These are phyloP conservation scores for Omphalotus guepiniiformis DNA, from an alignment of 768 basidiomycete genomes.

Conservation along the genomic window DNA sequence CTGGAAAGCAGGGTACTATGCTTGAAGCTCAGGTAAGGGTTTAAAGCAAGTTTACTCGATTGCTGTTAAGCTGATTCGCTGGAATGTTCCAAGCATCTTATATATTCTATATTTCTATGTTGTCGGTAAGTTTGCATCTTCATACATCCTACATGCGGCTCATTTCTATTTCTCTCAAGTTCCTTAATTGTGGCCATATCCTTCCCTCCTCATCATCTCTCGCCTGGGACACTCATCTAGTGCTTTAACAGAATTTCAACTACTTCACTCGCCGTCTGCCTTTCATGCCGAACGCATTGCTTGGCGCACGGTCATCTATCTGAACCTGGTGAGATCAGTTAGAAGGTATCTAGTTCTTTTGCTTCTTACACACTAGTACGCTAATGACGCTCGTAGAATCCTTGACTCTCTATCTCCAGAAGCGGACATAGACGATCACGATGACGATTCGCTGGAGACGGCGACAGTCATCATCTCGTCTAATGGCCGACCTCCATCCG, in stretches of 20 bases:
- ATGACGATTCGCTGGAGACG: conserved; percentile 52
- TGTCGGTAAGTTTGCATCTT: not conserved
- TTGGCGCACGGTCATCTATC: conserved; percentile 85
- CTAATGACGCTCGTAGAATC: conserved; percentile 40
- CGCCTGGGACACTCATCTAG: no score
- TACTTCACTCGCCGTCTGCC: conserved; percentile 70
- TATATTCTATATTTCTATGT: no score
- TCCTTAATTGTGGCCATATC: no score
- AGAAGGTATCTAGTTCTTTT: conserved; percentile 47
- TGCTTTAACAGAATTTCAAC: conserved; percentile 64
- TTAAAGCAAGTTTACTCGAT: no score
- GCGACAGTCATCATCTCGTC: conserved; percentile 49
- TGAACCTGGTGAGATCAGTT: conserved; percentile 81
- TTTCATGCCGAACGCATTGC: conserved; percentile 79
- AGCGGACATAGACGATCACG: conserved; percentile 56
- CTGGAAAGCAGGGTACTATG: not conserved
- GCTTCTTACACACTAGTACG: not conserved
- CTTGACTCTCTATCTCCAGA: conserved; percentile 72
- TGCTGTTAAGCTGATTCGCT: no score
- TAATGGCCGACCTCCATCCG: conserved; percentile 46
- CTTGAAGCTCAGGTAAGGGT: not conserved
- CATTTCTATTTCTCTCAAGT: no score
- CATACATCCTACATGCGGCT: not conserved
- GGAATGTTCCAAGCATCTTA: no score
- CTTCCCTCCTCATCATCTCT: no score